Percentiles rank a stretch among this genome's conserved stretches.
These are phyloP conservation scores for Suhomyces taliae DNA, from an alignment of 1,139 yeast species.

Conservation along the genomic window DNA sequence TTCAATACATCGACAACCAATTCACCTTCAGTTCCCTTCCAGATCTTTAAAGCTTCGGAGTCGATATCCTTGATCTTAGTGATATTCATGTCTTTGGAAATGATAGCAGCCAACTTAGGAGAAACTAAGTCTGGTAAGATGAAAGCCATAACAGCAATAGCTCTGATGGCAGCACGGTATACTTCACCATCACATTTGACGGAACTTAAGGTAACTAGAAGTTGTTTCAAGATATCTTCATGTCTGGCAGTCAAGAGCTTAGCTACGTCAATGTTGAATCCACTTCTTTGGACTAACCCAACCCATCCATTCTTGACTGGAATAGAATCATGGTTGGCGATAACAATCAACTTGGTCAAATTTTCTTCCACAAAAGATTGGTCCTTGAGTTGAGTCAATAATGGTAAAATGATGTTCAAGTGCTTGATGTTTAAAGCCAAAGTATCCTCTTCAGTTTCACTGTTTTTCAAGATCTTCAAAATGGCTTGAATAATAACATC, in stretches of 20 bases:
- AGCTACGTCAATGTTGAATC: slow-evolving; percentile 60
- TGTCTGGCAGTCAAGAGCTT: slow-evolving; percentile 42
- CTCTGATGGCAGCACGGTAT: slow-evolving; percentile 49
- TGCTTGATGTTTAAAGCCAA: slow-evolving; percentile 22
- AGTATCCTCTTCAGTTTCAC: slow-evolving; percentile 19
- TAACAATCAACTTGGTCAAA: slow-evolving; percentile 47
- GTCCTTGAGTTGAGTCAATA: slow-evolving; percentile 40
- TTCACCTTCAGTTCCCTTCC: slow-evolving; percentile 68
- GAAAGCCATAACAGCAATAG: slow-evolving; percentile 68
- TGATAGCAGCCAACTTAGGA: slow-evolving; percentile 45
- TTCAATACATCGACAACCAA: slow-evolving; percentile 64
- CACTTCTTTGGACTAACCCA: slow-evolving; percentile 61
- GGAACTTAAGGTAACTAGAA: slow-evolving; percentile 1
- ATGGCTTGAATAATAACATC: slow-evolving; percentile 18
- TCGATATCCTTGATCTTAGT: slow-evolving; percentile 26
- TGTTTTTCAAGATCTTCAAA: slow-evolving; percentile 14
- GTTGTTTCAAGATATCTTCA: slow-evolving; percentile 17
- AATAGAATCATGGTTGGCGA: slow-evolving; percentile 52
- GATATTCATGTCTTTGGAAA: slow-evolving; percentile 46
- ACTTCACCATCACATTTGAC: slow-evolving; percentile 21
- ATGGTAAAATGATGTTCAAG: slow-evolving; percentile 44
- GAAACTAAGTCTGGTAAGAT: slow-evolving; percentile 64
- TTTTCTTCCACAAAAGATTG: slow-evolving; percentile 22
- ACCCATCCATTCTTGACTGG: slow-evolving; percentile 71
- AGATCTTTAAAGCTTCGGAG: slow-evolving; percentile 48